Base-by-base conservation (phyloP, 2,329 filamentous ascomycete genomes). In the Pseudomassariella vexata region DNA sequence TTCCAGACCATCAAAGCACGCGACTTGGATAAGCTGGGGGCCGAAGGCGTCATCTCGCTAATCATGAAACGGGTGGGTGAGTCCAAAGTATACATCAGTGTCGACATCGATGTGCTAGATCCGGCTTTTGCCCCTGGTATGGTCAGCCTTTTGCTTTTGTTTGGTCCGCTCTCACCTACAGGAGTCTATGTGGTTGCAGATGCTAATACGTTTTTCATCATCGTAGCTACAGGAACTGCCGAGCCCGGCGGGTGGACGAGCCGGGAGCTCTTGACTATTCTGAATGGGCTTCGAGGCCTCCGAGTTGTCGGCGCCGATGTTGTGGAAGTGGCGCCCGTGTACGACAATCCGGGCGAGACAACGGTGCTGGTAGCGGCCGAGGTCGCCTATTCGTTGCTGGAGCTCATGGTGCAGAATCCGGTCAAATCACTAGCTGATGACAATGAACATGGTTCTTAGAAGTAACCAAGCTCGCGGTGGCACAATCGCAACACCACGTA, bases 161-260 rank as follows among this genome's bases (percentile, higher is more conserved):
- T 20, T 30, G 19, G n/a, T n/a, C n/a, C n/a, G n/a, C n/a, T n/a
- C n/a, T n/a, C n/a, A n/a, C n/a, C n/a, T n/a, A 14, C 30, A 11
- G 6, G 15, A 30, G 11, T 20, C 11, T 22, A 15, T 19, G 2
- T 16, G 24, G 6, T 12, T 5, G 7, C 9, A 5, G 9, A 22
- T n/a, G n/a, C n/a, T n/a, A n/a, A n/a, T n/a, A n/a, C n/a, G n/a
- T n/a, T n/a, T n/a, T n/a, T n/a, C n/a, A n/a, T n/a, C n/a, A 32
- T 21, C 5, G 23, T 34, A 28, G 83, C 79, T 3, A 88, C 83
- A 0, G 85, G 85, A 1, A 90, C 85, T 0, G 80, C 84, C 0
- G 85, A 89, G 55, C 79, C 83, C 0, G 85, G 85, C 30, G 85
- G 85, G 12, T 90, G 84, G 85, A 85, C 82, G 3, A 85, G 79